Base-by-base conservation (phyloP, 345 rosid genomes). In the Hypericum androsaemum region DNA sequence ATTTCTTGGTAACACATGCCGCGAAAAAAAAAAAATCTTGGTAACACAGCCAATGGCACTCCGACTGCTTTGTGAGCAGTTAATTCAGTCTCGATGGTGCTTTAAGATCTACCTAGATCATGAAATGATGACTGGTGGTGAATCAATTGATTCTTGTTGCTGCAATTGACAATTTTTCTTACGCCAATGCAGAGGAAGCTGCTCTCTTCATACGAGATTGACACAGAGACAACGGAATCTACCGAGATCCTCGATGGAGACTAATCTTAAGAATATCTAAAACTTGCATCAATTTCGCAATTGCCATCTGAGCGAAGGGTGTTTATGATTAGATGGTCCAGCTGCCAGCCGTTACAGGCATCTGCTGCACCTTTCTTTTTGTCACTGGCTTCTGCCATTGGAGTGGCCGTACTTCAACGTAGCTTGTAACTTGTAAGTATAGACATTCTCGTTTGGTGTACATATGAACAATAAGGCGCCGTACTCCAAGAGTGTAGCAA, bases 181-280 rank as follows among this genome's bases (percentile, higher is more conserved):
- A n/a, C 12, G 32, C 41, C 56, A 49, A 62, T 74, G 72, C 86
- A 89, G 97, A 82, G 95, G 71, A 82, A 52, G 74, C 75, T 83
- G 68, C 94, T 89, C 6, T 78, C 95, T 16, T 75, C 89, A 7
- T 74, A 71, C 45, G 94, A 83, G 54, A 78, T 74, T 7, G 73
- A 80, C 40, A 41, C 63, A 7, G 80, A 78, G 50, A 41, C 65
- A 58, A 41, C 60, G 47, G 72, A 61, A 39, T 62, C 67, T 5
- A 65, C 57, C 64, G 59, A 63, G 56, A 50, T 56, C 13, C 58
- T 64, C 37, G 53, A 52, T 8, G 64, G 64, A 36, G 68, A 68
- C 39, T 52, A 44, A 43, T 61, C 70, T 22, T 22, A 12, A 69
- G 57, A 65, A 64, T 43, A 71, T 22, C 32, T 1, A 22, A 22